Conservation (phyloP, 352 stramenopile genomes). For the Proteromonas lacertae region DNA sequence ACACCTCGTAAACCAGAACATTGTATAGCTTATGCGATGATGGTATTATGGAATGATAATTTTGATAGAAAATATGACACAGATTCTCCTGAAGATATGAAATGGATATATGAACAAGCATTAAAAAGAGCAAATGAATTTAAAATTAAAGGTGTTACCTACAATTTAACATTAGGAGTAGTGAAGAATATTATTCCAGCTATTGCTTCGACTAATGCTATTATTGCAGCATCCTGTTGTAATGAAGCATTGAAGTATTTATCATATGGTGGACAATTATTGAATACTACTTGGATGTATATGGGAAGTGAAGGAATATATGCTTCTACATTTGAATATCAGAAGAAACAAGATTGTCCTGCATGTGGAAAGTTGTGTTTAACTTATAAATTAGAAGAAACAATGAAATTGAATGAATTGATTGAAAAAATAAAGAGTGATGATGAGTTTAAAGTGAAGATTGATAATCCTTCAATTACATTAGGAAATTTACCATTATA, state of each 20-base stretch:
- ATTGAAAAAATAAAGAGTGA: too few relatives aligned
- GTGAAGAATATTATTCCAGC: conserved; percentile 94
- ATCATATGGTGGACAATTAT: conserved; percentile 62
- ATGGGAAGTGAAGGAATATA: conserved; percentile 71
- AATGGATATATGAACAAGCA: conserved; percentile 69
- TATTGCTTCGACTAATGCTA: conserved; percentile 75
- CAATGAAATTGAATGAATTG: too few relatives aligned
- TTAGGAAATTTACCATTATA: too few relatives aligned
- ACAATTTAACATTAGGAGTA: conserved; percentile 75
- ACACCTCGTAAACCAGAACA: conserved; percentile 77
- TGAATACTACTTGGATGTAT: conserved; percentile 97
- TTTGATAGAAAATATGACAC: conserved; percentile 78
- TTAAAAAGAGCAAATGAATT: conserved; percentile 51
- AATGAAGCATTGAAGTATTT: conserved; percentile 82
- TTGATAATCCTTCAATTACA: too few relatives aligned
- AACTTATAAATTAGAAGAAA: too few relatives aligned
- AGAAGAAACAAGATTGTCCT: conserved; percentile 42
- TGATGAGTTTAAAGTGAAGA: too few relatives aligned
- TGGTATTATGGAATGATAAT: conserved; percentile 4
- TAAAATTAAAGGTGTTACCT: conserved; percentile 62
- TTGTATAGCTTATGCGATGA: conserved; percentile 80
- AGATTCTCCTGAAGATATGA: conserved; percentile 76
- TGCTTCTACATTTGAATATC: conserved; percentile 77
- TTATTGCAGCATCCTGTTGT: conserved; percentile 70
- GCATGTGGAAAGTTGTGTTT: too few relatives aligned